Evolutionary conservation across 345 rosid genomes (phyloP).

Genomic region (Bruguiera parviflora): DNA sequence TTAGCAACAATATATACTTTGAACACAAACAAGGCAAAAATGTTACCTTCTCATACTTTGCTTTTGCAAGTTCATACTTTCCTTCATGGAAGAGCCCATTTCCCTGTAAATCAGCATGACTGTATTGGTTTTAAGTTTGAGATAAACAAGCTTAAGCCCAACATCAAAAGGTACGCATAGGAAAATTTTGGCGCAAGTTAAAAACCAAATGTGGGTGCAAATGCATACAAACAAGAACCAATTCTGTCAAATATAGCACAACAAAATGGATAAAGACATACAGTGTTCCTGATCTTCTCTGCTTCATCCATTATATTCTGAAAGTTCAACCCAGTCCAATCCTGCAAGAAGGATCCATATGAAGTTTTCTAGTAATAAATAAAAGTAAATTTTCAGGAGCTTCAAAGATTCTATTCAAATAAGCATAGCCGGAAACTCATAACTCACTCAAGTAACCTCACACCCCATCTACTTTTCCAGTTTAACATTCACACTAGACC

Average conservation of each 20-base stretch:
- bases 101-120: constrained; percentile 48
- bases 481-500: too few relatives aligned
- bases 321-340: constrained; percentile 95
- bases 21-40: neutral
- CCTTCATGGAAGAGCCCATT: constrained; percentile 93
- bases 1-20: too few relatives aligned
- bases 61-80: constrained; percentile 89
- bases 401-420: neutral
- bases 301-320: constrained; percentile 90
- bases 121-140: neutral
- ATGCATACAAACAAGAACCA: neutral
- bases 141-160: neutral
- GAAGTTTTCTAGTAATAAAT: neutral
- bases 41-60: constrained; percentile 91
- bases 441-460: neutral
- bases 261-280: constrained; percentile 28
- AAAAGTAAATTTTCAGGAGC: neutral
- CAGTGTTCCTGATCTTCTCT: constrained; percentile 77
- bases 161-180: neutral
- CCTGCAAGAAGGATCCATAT: constrained; percentile 46
- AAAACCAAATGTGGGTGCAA: neutral
- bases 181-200: too few relatives aligned
- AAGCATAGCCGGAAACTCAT: constrained; percentile 1
- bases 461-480: neutral
- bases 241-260: constrained; percentile 4